These are phyloP conservation scores for Thoreauomyces humboldtii DNA, from an alignment of 192 early-diverging fungal genomes.

Conservation along the genomic window DNA sequence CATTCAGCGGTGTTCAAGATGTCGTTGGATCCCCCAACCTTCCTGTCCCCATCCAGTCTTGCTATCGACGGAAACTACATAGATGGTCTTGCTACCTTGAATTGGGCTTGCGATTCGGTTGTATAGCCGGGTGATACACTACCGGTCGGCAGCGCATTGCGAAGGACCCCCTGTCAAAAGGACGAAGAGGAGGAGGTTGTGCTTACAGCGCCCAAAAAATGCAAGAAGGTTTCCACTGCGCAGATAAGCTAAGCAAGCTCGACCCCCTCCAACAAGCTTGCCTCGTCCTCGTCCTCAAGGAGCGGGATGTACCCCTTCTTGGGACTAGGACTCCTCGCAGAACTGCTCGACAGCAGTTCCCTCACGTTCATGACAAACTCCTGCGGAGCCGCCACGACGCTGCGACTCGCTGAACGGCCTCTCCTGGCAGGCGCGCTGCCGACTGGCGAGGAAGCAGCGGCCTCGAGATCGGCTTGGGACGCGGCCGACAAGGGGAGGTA, in stretches of 20 bases:
- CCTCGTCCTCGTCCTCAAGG: slow-evolving; percentile 8
- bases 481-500: background rate
- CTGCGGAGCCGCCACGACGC: background rate
- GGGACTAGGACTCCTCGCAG: background rate
- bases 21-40: no score
- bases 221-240: no score
- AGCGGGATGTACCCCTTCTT: slow-evolving; percentile 9
- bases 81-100: no score
- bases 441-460: background rate
- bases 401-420: background rate
- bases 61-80: no score
- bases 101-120: no score
- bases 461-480: background rate
- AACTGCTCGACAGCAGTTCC: background rate
- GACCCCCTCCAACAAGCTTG: background rate
- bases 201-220: no score
- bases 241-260: slow-evolving; percentile 19
- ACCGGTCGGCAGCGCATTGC: no score
- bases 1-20: no score
- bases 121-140: no score
- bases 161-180: no score
- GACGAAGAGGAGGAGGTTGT: no score
- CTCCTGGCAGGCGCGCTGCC: background rate
- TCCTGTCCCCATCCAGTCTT: no score
- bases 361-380: slow-evolving; percentile 4